A percentile compares a stretch with the other conserved stretches of the same genome.
Conservation (phyloP, 108 stramenopile species). For the Epithemia pelagica region DNA sequence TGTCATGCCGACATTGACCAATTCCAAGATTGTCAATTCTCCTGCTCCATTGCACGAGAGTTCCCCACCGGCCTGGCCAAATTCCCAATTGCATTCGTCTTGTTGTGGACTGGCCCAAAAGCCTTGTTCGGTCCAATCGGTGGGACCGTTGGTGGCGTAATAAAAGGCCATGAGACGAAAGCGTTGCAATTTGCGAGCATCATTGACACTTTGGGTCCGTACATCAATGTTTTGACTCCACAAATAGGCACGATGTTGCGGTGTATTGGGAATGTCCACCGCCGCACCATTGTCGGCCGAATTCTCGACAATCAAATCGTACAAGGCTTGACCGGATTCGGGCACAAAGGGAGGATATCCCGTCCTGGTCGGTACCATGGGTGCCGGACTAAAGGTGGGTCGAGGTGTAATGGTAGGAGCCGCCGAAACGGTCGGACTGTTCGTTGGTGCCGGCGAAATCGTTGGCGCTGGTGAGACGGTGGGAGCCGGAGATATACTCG, state of each 20-base stretch:
- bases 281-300: not conserved
- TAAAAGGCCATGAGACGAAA: conserved; percentile 59
- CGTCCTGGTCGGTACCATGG: no score
- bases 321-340: not conserved
- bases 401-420: not conserved
- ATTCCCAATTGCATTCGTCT: not conserved
- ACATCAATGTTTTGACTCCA: not conserved
- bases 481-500: not conserved
- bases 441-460: not conserved
- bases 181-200: conserved; percentile 41
- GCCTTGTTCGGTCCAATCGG: not conserved
- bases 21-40: not conserved
- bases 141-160: conserved; percentile 36
- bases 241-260: not conserved
- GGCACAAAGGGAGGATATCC: no score
- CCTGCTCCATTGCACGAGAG: not conserved
- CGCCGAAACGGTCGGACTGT: not conserved
- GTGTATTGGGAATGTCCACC: not conserved
- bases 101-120: not conserved
- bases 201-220: not conserved
- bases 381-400: no score
- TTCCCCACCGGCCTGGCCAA: not conserved
- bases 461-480: not conserved
- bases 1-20: not conserved
- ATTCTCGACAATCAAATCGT: not conserved